These are phyloP conservation scores for Arabidopsis hybrid DNA, from an alignment of 441 rosid genomes.

Conservation along the genomic window DNA sequence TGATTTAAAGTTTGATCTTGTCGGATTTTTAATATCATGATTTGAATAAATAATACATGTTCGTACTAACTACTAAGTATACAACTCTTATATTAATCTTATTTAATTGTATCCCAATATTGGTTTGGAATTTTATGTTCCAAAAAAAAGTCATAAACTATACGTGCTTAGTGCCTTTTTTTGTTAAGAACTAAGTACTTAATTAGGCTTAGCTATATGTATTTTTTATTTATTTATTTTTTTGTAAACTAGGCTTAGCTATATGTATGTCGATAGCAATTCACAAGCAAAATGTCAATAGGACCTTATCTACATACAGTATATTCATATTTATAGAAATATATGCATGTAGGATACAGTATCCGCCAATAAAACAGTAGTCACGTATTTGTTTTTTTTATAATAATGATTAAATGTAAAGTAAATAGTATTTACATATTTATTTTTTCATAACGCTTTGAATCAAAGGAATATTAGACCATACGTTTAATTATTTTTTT, in stretches of 20 bases:
- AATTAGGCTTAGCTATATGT: too few relatives aligned
- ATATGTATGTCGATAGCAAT: not conserved
- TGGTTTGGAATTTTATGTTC: constrained; percentile 1
- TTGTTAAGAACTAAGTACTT: not conserved
- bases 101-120: not conserved
- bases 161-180: too few relatives aligned
- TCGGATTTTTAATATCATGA: not conserved
- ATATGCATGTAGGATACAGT: not conserved
- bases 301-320: not conserved
- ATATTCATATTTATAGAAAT: too few relatives aligned
- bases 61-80: too few relatives aligned
- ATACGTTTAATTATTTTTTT: not conserved
- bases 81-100: not conserved
- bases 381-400: not conserved
- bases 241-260: not conserved
- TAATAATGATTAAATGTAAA: not conserved
- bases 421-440: not conserved
- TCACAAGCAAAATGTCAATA: not conserved
- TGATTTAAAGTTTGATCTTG: constrained; percentile 26
- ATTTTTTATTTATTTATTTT: too few relatives aligned
- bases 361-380: not conserved
- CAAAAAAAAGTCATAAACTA: not conserved
- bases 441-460: not conserved
- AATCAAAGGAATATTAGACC: not conserved
- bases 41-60: not conserved